Evolutionary conservation across 2,329 filamentous ascomycete species (phyloP).

Genomic region (Beauveria sp.): DNA sequence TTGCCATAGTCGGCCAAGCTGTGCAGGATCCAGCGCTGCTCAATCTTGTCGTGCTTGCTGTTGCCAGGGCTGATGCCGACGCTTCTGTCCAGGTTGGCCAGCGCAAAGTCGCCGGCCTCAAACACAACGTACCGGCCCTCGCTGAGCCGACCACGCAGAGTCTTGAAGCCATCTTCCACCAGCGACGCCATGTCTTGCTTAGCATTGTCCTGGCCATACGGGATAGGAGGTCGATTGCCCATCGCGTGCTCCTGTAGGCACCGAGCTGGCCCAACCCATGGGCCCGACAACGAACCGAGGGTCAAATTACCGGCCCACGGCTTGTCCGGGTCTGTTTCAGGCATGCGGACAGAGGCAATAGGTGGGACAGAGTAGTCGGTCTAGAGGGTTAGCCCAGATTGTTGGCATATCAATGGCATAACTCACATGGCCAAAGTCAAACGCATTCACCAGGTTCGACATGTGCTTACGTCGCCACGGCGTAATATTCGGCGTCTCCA

Average conservation of each 20-base stretch:
- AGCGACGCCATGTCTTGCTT: constrained; percentile 24
- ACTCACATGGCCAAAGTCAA: constrained; percentile 31
- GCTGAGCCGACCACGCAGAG: constrained; percentile 39
- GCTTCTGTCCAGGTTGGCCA: constrained; percentile 24
- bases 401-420: background rate
- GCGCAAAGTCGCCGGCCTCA: constrained; percentile 32
- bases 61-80: constrained; percentile 8
- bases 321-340: constrained; percentile 23
- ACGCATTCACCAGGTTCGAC: constrained; percentile 23
- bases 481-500: constrained; percentile 17
- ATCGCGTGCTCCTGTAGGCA: constrained; percentile 23
- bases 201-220: constrained; percentile 31
- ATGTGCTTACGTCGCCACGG: constrained; percentile 20
- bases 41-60: constrained; percentile 27
- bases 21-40: constrained; percentile 43
- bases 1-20: constrained; percentile 16
- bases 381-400: background rate
- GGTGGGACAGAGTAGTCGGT: constrained; percentile 37
- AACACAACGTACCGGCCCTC: constrained; percentile 47
- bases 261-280: constrained; percentile 31
- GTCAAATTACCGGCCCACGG: constrained; percentile 26
- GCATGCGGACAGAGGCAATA: constrained; percentile 30
- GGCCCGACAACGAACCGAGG: constrained; percentile 11
- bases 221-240: constrained; percentile 23
- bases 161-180: constrained; percentile 45